Evolutionary conservation across 306 rosid genomes (phyloP), one percentile per base, ranked within the genome.

Genomic region (Dalbergia cultrata): DNA sequence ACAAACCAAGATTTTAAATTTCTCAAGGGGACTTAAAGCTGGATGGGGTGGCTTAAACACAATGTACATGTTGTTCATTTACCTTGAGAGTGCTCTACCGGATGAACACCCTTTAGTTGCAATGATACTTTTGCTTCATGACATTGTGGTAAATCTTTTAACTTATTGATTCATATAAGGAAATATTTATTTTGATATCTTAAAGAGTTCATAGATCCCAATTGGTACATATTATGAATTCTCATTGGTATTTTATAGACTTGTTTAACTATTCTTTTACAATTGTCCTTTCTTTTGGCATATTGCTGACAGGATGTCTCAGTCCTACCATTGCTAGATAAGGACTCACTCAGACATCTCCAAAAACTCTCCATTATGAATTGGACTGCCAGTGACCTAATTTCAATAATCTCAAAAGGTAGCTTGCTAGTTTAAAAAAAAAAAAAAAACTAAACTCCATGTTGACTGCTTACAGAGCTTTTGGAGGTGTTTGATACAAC

Each of bases 381-480:
- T 54, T 89, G 97, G 95, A 90, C 93, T 43, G 90, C 97, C 3
- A 68, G 57, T 18, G 89, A 92, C 80, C 88, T 90, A 49, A 19
- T 86, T 39, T 71, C 85, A 56, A 84, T 85, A 5, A 67, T 89
- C 74, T 59, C 78, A 12, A 26, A 52, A 69, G 17, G 14, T 64
- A 74, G 31, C 76, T 57, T 58, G 59, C 26, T 35, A 41, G 7
- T 21, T 10, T 22, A 22, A 22, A 22, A 52, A 57, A 74, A 13
- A 16, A 65, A 44, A n/a, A 19, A 56, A 14, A 62, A 47, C 5
- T 67, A 26, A 26, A 3, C 31, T 26, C 31, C 31, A 26, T 26
- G 31, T 26, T 26, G 31, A 1, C 2, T 26, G 31, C 31, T 26
- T 26, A 26, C 1, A 26, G 31, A 26, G 31, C 31, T 26, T 26